Evolutionary conservation across 164 flowering plant species (phyloP), one percentile per base, ranked within the genome.

Genomic region (Umbilicus rupestris): DNA sequence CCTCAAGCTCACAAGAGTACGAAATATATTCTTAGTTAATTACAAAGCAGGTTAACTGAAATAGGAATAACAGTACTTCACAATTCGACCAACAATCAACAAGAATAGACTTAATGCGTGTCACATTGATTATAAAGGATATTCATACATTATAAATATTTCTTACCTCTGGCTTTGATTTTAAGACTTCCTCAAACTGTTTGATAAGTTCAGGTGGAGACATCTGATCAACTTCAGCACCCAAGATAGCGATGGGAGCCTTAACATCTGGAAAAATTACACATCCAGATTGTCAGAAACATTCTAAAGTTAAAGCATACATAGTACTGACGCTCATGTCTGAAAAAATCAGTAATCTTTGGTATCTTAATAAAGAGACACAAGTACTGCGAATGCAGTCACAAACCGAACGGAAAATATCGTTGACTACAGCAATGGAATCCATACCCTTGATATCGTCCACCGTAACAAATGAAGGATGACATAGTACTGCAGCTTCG

Each of bases 131-230:
- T 35, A 35, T 35, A 5, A 35, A 35, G 37, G 37, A 5, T 35
- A 29, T 30, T 15, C 7, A 29, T n/a, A 35, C 24, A 10, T 6
- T 12, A 7, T 7, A 10, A 20, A 55, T 46, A 55, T n/a, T 67
- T 66, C 72, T 30, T 71, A 89, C 97, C 88, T 80, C 86, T 55
- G 85, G 49, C 68, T 83, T 88, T 0, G 84, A 70, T 49, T 76
- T 71, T 64, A 91, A 75, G 64, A 73, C 65, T 72, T 81, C 87
- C 62, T 78, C 92, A 77, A 87, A 88, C 73, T 83, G 77, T 72
- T 87, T 85, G 67, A 90, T 14, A 22, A 84, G 85, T 65, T 74
- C 87, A 3, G 89, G 96, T 42, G 98, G 98, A 64, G 87, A 76
- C 19, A 69, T 22, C 0, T 80, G 30, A 71, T 92, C 98, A 50